Conservation (phyloP, 2,329 filamentous ascomycete species). For the Ophiocordyceps camponoti-floridani region DNA sequence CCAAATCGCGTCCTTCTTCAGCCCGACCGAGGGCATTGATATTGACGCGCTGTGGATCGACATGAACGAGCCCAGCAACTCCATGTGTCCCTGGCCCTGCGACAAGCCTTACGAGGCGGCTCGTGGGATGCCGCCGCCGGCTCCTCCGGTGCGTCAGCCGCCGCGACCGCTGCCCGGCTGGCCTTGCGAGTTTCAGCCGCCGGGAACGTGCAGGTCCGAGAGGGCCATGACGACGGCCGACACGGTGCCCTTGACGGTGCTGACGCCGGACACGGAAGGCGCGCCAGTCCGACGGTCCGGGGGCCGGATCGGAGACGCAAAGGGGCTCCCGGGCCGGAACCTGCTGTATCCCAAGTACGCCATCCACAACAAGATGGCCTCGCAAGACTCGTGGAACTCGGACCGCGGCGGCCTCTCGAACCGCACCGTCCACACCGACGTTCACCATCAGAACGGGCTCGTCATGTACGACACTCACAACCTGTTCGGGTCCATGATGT, state of each 20-base stretch:
- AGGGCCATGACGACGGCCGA: not conserved
- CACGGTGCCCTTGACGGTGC: not conserved
- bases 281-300: not conserved
- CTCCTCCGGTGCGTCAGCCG: constrained; percentile 42
- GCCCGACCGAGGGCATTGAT: constrained; percentile 46
- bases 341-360: constrained; percentile 60
- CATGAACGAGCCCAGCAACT: constrained; percentile 32
- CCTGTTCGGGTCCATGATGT: constrained; percentile 55
- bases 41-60: constrained; percentile 70
- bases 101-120: constrained; percentile 9
- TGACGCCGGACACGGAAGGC: not conserved
- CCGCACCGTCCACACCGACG: constrained; percentile 59
- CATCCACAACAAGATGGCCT: constrained; percentile 53
- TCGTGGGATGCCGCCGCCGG: constrained; percentile 35
- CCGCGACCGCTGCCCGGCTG: constrained; percentile 53
- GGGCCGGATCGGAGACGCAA: constrained; percentile 26
- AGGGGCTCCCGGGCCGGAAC: constrained; percentile 29
- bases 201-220: constrained; percentile 6
- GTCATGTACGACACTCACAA: constrained; percentile 75
- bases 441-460: constrained; percentile 55
- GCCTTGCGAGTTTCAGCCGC: constrained; percentile 21
- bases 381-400: constrained; percentile 11
- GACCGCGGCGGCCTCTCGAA: constrained; percentile 41
- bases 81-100: constrained; percentile 12
- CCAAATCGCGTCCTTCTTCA: constrained; percentile 49